Evolutionary conservation across 805 yeast species (phyloP).

Genomic region (Pichia kluyveri): DNA sequence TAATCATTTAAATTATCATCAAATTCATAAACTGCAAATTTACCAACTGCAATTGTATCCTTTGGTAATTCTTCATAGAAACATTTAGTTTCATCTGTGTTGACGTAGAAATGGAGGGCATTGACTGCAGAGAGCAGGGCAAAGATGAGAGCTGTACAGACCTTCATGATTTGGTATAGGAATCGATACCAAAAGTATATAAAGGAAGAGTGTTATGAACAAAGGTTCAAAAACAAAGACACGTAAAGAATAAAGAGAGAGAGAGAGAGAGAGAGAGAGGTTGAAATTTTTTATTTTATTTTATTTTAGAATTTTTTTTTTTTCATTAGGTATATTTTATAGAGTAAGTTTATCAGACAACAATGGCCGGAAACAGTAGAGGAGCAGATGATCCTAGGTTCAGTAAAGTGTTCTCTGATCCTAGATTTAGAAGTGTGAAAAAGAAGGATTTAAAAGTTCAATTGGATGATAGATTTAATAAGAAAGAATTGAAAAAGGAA

Average conservation of each 20-base stretch:
- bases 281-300: no score
- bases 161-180: no score
- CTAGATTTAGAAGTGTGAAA: conserved; percentile 73
- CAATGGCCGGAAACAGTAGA: neutral
- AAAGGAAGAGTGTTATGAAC: no score
- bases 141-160: neutral
- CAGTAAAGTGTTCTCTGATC: conserved; percentile 72
- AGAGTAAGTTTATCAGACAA: no score
- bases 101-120: conserved; percentile 72
- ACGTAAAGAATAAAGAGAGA: neutral
- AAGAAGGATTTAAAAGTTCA: conserved; percentile 62
- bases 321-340: no score
- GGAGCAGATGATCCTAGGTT: conserved; percentile 62
- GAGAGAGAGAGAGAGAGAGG: neutral
- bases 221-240: neutral
- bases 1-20: conserved; percentile 38
- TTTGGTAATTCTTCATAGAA: conserved; percentile 74
- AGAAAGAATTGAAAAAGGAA: conserved; percentile 41
- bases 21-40: conserved; percentile 59
- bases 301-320: no score
- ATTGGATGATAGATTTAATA: conserved; percentile 76
- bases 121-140: conserved; percentile 12
- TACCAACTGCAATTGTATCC: conserved; percentile 75
- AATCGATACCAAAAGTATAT: no score
- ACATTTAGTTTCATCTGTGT: conserved; percentile 70